Base-by-base conservation (phyloP, 106 monocot species). In the Acorus calamus region DNA sequence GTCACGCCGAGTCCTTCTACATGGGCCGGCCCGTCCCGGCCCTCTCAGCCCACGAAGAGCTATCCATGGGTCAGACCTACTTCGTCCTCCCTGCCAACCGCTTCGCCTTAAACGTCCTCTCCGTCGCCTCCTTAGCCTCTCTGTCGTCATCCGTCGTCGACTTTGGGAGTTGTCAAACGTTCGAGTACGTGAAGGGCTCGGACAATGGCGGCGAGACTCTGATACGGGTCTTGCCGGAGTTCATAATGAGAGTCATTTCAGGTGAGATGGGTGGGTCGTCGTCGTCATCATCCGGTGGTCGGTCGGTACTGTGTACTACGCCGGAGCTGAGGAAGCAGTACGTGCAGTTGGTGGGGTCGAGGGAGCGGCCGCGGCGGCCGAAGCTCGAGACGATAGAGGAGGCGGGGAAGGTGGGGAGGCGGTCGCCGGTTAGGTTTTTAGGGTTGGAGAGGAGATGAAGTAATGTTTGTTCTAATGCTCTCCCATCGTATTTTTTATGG, bases 281-380 rank as follows among this genome's bases (percentile, higher is more conserved):
- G 28, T 28, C 28, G 28, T 28, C 28, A 28, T 28, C 28, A 28
- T 28, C 28, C 28, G 28, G 28, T 28, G 28, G 28, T 28, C 28
- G 1, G 28, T 28, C 28, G 1, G 28, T 28, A 28, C 59, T 74
- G 8, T 74, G 73, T 14, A 74, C 46, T 60, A 66, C 73, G 66
- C 73, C 73, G 53, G 73, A 74, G 73, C 52, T 74, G 52, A 14
- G 43, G 59, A 74, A 54, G 59, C 73, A 74, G 5, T 74, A 74
- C 60, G 52, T 5, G 51, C 66, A 66, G 73, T 53, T 74, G 9
- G 73, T 74, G 1, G 50, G 55, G 52, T 8, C 59, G 44, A 74
- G 66, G 59, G 66, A 57, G 12, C 57, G 64, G 60, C 66, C 66
- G 8, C 67, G 73, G 73, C 67, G 66, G 46, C 73, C 73, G 0